Percentiles rank a stretch among this genome's conserved stretches.
Evolutionary conservation across 2,329 filamentous ascomycete species (phyloP).

Genomic region (Colletotrichum tropicale): DNA sequence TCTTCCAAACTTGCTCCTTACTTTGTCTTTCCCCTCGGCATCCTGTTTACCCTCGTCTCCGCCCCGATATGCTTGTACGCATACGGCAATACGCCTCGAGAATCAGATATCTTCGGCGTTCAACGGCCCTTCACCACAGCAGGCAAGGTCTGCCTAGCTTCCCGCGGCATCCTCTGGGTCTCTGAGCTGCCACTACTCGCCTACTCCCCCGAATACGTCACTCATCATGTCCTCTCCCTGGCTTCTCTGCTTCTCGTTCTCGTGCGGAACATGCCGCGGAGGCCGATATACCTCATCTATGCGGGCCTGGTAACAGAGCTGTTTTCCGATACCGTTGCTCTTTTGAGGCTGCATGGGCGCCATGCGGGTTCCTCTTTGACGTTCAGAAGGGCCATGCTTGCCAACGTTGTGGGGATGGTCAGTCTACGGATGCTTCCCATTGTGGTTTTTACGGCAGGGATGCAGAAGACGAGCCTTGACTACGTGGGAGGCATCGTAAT

Average conservation of each 20-base stretch:
- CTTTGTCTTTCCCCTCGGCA: slow-evolving; percentile 18
- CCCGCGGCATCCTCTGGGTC: slow-evolving; percentile 14
- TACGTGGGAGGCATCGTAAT: not conserved
- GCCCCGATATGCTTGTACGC: slow-evolving; percentile 6
- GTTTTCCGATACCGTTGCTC: slow-evolving; percentile 1
- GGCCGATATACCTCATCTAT: slow-evolving; percentile 13
- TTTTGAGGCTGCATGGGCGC: not conserved
- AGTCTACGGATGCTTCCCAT: not conserved
- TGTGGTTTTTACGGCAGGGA: not conserved
- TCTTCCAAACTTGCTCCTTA: not conserved
- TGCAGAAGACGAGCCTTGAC: not conserved
- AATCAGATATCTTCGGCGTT: not conserved
- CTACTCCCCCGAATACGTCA: slow-evolving; percentile 9
- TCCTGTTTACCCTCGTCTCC: not conserved
- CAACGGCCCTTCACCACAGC: not conserved
- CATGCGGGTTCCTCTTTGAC: not conserved
- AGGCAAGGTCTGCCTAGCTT: slow-evolving; percentile 11
- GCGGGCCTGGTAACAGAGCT: slow-evolving; percentile 18
- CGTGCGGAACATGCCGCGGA: not conserved
- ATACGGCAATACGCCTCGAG: not conserved
- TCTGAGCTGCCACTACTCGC: slow-evolving; percentile 19
- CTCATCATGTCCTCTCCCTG: slow-evolving; percentile 19
- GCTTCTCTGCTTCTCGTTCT: not conserved
- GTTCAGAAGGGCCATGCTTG: not conserved
- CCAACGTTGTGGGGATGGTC: not conserved